Percentiles rank a stretch among this genome's conserved stretches.
These are phyloP conservation scores for Nitzschia putrida DNA, from an alignment of 108 stramenopile species.

Conservation along the genomic window DNA sequence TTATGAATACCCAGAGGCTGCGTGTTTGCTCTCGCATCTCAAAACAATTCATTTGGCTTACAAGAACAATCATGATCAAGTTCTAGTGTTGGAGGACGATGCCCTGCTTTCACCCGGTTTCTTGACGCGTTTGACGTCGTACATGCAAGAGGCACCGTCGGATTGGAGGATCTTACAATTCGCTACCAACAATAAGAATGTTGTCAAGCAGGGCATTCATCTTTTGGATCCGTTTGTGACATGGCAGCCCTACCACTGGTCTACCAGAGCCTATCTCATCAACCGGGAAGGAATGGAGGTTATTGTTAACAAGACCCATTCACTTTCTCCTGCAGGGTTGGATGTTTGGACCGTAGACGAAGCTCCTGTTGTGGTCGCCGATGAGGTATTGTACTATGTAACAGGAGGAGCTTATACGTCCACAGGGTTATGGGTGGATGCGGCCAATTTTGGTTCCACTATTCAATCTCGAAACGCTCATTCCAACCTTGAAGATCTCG, in stretches of 20 bases:
- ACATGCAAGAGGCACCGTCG: conserved; percentile 3
- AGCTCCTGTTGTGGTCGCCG: conserved; percentile 11
- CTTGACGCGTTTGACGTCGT: neutral
- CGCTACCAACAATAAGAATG: conserved; percentile 11
- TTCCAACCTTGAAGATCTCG: neutral
- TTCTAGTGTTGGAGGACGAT: conserved; percentile 10
- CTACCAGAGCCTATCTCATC: conserved; percentile 10
- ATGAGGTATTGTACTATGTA: conserved; percentile 7
- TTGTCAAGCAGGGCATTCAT: neutral
- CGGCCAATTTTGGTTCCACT: conserved; percentile 7
- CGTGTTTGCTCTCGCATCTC: conserved; percentile 11
- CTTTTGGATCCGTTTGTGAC: conserved; percentile 6
- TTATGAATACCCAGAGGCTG: conserved; percentile 15
- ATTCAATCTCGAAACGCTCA: conserved; percentile 13
- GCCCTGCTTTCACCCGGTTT: neutral
- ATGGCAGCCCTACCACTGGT: conserved; percentile 20
- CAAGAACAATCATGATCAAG: conserved; percentile 6
- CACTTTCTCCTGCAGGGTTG: neutral
- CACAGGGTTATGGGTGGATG: conserved; percentile 5
- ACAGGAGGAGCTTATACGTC: neutral
- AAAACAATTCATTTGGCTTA: neutral
- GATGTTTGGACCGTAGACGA: neutral
- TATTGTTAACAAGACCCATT: conserved; percentile 3
- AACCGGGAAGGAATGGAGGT: conserved; percentile 6
- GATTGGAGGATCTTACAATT: conserved; percentile 11